Evolutionary conservation across 768 basidiomycete species (phyloP), one percentile per base, ranked within the genome.

Genomic region (Naganishia friedmannii): DNA sequence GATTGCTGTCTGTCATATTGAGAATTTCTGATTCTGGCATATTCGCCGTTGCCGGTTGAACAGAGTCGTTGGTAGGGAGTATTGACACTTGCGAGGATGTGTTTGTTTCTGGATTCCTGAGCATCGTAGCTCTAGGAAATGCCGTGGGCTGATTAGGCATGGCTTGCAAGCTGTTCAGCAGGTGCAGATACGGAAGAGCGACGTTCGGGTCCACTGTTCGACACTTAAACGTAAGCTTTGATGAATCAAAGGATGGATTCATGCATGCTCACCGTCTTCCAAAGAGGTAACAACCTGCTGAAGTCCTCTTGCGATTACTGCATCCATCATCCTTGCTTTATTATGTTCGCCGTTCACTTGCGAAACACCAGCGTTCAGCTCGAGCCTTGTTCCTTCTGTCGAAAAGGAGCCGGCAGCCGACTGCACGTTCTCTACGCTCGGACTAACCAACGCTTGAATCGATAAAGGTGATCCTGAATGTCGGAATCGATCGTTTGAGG

Each of bases 21-120:
- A 63, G 39, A 15, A 63, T 63, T 26, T 63, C 60, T 37, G 60
- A 45, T n/a, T 63, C 60, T 17, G 60, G 39, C 60, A 63, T 63
- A 42, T n/a, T 45, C 3, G 60, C 60, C 6, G 28, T 42, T 2
- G 26, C 39, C 13, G 39, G 9, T 4, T 17, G 9, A 3, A 45
- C n/a, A 9, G 39, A 26, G 8, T 63, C 60, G 23, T 6, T 17
- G 13, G 17, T 31, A n/a, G 60, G 26, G 4, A 37, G 39, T 46
- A 13, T 42, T 7, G 19, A 10, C 13, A 42, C 42, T 23, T 58
- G 31, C 15, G 34, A 15, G 9, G 34, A 23, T 17, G 3, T 34
- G 19, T 37, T 34, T 19, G 3, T 32, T 37, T 32, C 37, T 37
- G 60, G 39, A 26, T 45, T 29, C 3, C 23, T 45, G 26, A n/a